Base-by-base conservation (phyloP, 2,329 filamentous ascomycete genomes). In the Nothopassalora personata region DNA sequence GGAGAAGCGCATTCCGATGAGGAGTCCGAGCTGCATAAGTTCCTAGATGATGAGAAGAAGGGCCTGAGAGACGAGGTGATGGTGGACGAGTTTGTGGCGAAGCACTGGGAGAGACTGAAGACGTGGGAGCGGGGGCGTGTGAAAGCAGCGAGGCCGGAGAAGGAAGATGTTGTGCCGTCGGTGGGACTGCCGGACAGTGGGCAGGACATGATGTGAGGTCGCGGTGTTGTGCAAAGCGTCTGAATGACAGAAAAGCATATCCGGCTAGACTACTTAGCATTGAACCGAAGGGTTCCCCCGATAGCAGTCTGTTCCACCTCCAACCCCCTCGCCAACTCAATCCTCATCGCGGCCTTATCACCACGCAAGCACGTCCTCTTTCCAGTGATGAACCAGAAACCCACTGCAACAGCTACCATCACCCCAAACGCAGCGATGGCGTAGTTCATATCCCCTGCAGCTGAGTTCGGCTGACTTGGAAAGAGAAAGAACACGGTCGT, bases 401-500 rank as follows among this genome's bases (percentile, higher is more conserved):
- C 73, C 1, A 81, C 43, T 0, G 80, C 74, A 7, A 83, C 73
- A 2, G 81, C 71, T 54, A 83, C 62, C 80, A 83, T 81, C 23
- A 83, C 74, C 1, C 79, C 81, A 63, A 83, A 83, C 0, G 83
- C 81, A 0, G 78, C 81, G 63, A 83, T 82, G 5, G 81, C 81
- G 65, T 79, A 83, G 68, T 83, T 83, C 81, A 83, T 83, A 60
- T 83, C 79, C n/a, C 71, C 70, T 0, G 73, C 67, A 0, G 74
- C 61, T 0, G 81, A 81, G 58, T 76, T 76, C 0, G 81, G 81
- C 0, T 58, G 60, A 0, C 70, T 69, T 0, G 81, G 81, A 64
- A 83, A 83, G 66, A 83, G 80, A 75, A 83, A 83, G 69, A 83
- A 82, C 28, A 83, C 74, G 0, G 79, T 80, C 1, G 80, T 82